phyloP scores from a whole-genome alignment of 805 yeast species.

The Barnettozyma sucrosica region DNA sequence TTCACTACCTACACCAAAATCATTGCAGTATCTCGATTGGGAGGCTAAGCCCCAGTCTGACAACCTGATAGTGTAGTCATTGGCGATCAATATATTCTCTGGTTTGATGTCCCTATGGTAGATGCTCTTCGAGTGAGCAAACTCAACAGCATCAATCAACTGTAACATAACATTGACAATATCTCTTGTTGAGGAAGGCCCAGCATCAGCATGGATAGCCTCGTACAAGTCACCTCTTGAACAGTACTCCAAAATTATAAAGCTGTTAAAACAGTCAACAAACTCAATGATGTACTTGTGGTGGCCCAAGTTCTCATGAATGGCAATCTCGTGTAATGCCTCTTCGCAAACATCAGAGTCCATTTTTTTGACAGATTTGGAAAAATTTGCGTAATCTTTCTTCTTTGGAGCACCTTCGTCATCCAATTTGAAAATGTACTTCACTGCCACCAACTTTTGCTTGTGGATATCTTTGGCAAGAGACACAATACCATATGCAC shows the following conservation, averaged over 20 bases:
- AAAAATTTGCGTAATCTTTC: conserved; percentile 26
- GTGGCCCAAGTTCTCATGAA: conserved; percentile 54
- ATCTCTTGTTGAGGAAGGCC: conserved; percentile 46
- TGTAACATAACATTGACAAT: conserved; percentile 54
- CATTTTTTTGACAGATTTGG: conserved; percentile 31
- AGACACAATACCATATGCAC: conserved; percentile 89
- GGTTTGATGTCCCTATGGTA: conserved; percentile 84
- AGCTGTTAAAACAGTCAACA: conserved; percentile 60
- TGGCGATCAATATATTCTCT: conserved; percentile 59
- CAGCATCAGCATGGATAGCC: conserved; percentile 55
- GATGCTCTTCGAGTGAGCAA: conserved; percentile 63
- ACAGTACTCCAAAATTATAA: conserved; percentile 74
- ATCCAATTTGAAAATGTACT: conserved; percentile 65
- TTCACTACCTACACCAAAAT: conserved; percentile 85
- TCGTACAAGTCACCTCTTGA: conserved; percentile 84
- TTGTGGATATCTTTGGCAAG: conserved; percentile 65
- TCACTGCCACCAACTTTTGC: conserved; percentile 68
- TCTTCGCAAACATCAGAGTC: conserved; percentile 45
- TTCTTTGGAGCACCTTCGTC: conserved; percentile 28
- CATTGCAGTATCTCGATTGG: conserved; percentile 43
- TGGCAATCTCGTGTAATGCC: conserved; percentile 62
- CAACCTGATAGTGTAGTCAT: conserved; percentile 51
- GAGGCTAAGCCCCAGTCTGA: conserved; percentile 79
- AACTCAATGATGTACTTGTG: conserved; percentile 56
- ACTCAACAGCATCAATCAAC: conserved; percentile 67